These are phyloP conservation scores for Xylaria sp. DNA, from an alignment of 2,329 filamentous ascomycete species.

Conservation along the genomic window DNA sequence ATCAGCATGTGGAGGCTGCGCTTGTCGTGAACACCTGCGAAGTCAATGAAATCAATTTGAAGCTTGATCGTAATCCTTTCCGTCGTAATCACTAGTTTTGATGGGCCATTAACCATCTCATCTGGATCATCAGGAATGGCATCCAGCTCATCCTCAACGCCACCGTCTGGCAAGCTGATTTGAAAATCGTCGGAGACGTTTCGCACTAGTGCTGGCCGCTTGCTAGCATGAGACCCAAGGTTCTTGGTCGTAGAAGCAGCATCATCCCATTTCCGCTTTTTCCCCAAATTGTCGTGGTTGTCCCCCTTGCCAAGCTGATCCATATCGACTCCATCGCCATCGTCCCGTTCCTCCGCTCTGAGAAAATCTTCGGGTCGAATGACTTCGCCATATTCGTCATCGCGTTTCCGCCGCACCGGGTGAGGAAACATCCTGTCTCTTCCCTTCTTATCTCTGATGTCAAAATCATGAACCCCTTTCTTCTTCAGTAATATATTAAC, in stretches of 20 bases:
- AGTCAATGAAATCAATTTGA: constrained; percentile 87
- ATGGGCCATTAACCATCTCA: constrained; percentile 64
- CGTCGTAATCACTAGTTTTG: constrained; percentile 71
- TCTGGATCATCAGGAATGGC: constrained; percentile 62
- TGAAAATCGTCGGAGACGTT: constrained; percentile 54
- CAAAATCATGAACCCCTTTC: constrained; percentile 91
- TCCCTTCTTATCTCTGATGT: constrained; percentile 88
- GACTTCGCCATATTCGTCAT: constrained; percentile 91
- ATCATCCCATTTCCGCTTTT: constrained; percentile 95
- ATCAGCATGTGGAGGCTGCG: constrained; percentile 94
- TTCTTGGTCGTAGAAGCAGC: constrained; percentile 50
- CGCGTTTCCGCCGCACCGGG: constrained; percentile 76
- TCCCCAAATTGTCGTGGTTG: constrained; percentile 72
- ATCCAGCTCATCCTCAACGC: constrained; percentile 61
- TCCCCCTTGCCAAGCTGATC: constrained; percentile 55
- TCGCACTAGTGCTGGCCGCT: constrained; percentile 60
- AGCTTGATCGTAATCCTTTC: constrained; percentile 72
- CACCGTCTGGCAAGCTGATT: constrained; percentile 47
- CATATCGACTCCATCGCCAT: constrained; percentile 68
- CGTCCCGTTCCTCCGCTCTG: constrained; percentile 87
- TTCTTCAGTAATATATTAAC: constrained; percentile 88
- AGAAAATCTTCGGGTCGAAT: constrained; percentile 95
- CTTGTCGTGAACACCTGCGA: constrained; percentile 89
- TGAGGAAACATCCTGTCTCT: constrained; percentile 92
- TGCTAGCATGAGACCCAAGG: constrained; percentile 57